Evolutionary conservation across 768 basidiomycete genomes (phyloP).

Genomic region (Fibroporia radiculosa): DNA sequence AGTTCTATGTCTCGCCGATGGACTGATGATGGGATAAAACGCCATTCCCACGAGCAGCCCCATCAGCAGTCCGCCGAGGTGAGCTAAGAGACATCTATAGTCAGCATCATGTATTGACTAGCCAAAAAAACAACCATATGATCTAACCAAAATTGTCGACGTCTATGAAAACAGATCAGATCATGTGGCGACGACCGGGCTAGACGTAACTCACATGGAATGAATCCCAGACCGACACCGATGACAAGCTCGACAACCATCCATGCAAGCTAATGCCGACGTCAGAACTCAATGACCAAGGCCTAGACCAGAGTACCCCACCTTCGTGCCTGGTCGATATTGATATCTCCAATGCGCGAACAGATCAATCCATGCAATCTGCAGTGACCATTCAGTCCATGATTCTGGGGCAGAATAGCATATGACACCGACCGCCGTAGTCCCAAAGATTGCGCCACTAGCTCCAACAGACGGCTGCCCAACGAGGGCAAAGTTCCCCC

Average conservation of each 20-base stretch:
- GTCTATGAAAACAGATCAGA: conserved; percentile 29
- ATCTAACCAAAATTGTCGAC: conserved; percentile 83
- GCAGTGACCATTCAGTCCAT: neutral
- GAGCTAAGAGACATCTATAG: conserved; percentile 44
- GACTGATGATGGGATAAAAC: conserved; percentile 86
- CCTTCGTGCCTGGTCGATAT: conserved; percentile 74
- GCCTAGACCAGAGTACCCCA: conserved; percentile 21
- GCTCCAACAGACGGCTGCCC: conserved; percentile 89
- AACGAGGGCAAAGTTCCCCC: conserved; percentile 88
- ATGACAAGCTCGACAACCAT: conserved; percentile 84
- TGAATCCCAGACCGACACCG: conserved; percentile 78
- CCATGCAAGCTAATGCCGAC: conserved; percentile 62
- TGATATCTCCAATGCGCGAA: conserved; percentile 90
- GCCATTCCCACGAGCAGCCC: conserved; percentile 75
- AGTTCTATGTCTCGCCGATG: conserved; percentile 60
- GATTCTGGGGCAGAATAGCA: neutral
- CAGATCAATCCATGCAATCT: conserved; percentile 84
- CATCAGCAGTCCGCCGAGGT: conserved; percentile 83
- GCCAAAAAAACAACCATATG: neutral
- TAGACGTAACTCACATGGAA: conserved; percentile 53
- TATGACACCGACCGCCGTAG: conserved; percentile 50
- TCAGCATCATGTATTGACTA: conserved; percentile 2
- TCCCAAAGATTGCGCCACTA: conserved; percentile 88
- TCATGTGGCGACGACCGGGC: neutral
- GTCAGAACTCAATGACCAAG: too few relatives aligned